Evolutionary conservation across 2,329 filamentous ascomycete species (phyloP), one percentile per base, ranked within the genome.

Genomic region (Proliferodiscus dingleyae): DNA sequence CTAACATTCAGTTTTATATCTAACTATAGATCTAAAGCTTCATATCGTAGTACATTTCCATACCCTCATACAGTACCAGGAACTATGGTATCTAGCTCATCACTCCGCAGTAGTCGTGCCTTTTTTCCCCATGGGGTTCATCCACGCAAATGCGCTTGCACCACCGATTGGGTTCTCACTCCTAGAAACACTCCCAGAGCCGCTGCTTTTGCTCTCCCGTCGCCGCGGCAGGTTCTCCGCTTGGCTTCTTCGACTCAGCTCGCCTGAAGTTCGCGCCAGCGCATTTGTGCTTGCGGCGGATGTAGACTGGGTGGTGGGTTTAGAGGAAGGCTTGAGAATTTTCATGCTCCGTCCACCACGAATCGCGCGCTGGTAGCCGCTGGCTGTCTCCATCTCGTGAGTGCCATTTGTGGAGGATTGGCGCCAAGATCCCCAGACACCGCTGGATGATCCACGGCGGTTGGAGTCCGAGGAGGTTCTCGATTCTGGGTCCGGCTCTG

Each of bases 91-190:
- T n/a, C n/a, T n/a, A n/a, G n/a, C n/a, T n/a, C n/a, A n/a, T n/a
- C n/a, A n/a, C n/a, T n/a, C n/a, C n/a, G n/a, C n/a, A n/a, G n/a
- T n/a, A n/a, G n/a, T n/a, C n/a, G n/a, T n/a, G n/a, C n/a, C n/a
- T n/a, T n/a, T n/a, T n/a, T n/a, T n/a, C n/a, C n/a, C n/a, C n/a
- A n/a, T n/a, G n/a, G n/a, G n/a, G n/a, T 86, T 91, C 72, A 96
- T 83, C 90, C 90, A 97, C 10, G 87, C 84, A 69, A 97, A 97
- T 2, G 91, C 91, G 47, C 88, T 93, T 11, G 87, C 91, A n/a
- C 87, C 87, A 7, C 91, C 91, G 15, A 95, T 79, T 0, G 93
- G 91, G 61, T 97, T 97, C 24, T 80, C 73, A 5, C 80, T 75
- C 46, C 81, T 77, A 13, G 78, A 70, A 56, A 75, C 48, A 11